Conservation (phyloP, 176 grass and related monocot genomes). For the Lolium rigidum region DNA sequence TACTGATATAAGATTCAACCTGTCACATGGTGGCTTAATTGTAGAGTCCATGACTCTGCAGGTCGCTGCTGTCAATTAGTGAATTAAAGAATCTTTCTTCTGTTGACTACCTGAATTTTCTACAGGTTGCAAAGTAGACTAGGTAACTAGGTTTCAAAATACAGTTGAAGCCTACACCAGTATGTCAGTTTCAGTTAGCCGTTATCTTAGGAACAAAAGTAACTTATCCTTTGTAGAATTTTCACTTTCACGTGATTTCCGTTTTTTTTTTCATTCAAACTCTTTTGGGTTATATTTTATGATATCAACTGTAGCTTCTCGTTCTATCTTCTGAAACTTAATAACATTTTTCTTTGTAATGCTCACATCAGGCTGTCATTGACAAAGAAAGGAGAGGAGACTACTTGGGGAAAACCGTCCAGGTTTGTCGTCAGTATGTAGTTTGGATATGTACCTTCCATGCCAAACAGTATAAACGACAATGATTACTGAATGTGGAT, state of each 20-base stretch:
- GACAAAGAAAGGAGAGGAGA: conserved; percentile 95
- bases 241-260: conserved; percentile 26
- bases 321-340: conserved; percentile 37
- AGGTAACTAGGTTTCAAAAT: conserved; percentile 36
- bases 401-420: conserved; percentile 97
- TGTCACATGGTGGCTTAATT: conserved; percentile 61
- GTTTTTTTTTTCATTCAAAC: neutral
- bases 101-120: conserved; percentile 45
- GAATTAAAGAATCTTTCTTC: conserved; percentile 46
- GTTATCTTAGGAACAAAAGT: conserved; percentile 29
- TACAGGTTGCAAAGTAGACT: conserved; percentile 42
- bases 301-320: conserved; percentile 6
- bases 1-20: conserved; percentile 46
- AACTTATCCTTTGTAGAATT: neutral
- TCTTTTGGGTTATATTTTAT: conserved; percentile 8
- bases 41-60: conserved; percentile 42
- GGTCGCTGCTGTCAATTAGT: conserved; percentile 41
- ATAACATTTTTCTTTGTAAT: conserved; percentile 43
- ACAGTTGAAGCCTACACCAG: conserved; percentile 37
- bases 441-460: conserved; percentile 22
- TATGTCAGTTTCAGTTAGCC: conserved; percentile 27
- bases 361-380: conserved; percentile 71
- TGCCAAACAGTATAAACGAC: neutral
- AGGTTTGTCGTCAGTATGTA: conserved; percentile 55
- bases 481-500: conserved; percentile 37